Evolutionary conservation across 1,139 yeast genomes (phyloP).

Genomic region (Casaregolazyma lundiana): DNA sequence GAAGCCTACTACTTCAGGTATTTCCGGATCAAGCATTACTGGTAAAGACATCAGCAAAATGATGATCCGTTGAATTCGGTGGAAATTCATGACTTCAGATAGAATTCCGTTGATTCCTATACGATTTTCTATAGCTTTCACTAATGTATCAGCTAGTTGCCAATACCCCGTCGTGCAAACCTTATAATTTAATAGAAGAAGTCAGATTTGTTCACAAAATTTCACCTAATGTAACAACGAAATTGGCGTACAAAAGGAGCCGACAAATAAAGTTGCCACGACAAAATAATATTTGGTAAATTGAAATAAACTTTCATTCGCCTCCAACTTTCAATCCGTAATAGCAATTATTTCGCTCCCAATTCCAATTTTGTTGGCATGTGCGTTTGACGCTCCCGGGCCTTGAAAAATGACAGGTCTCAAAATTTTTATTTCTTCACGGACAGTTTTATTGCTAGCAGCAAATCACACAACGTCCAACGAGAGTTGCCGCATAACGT

Average conservation of each 20-base stretch:
- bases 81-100: no score
- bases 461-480: conserved; percentile 11
- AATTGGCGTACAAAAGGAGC: neutral
- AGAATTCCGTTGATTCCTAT: neutral
- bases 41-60: conserved; percentile 39
- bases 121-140: neutral
- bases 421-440: conserved; percentile 6
- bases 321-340: neutral
- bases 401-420: neutral
- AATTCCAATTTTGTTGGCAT: neutral
- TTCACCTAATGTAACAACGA: no score
- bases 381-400: neutral
- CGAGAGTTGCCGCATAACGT: conserved; percentile 24
- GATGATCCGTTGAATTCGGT: conserved; percentile 42
- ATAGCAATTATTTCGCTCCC: neutral
- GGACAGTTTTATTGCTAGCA: conserved; percentile 4
- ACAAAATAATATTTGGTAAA: neutral
- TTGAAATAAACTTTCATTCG: neutral
- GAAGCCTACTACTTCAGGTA: conserved; percentile 26
- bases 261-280: neutral
- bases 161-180: neutral
- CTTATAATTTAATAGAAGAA: neutral
- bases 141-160: neutral
- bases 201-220: no score
- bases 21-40: conserved; percentile 26